Evolutionary conservation across 805 yeast genomes (phyloP), one percentile per base, ranked within the genome.

Genomic region (Lipomyces spencermartinsiae): DNA sequence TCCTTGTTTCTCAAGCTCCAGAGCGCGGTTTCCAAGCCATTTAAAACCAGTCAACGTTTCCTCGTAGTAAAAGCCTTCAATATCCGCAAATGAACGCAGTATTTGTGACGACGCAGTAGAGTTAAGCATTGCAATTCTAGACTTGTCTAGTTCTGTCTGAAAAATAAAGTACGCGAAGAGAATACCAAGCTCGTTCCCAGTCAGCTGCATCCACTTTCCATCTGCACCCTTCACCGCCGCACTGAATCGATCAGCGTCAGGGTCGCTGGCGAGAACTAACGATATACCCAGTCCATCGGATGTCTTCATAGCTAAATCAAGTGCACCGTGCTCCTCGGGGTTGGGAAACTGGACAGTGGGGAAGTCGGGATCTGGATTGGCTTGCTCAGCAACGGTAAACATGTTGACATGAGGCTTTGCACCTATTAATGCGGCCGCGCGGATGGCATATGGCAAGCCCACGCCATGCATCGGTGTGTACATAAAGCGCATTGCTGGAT

Each of bases 401-500:
- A 83, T 66, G 16, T 74, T 10, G 72, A 56, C 69, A 76, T 79
- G 56, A 76, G 76, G 39, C 2, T 74, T 75, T 2, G 80, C 75
- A 0, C 80, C 83, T 25, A 85, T 75, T 10, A 80, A 72, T 8
- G 76, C 69, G 39, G 84, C 75, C 0, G 86, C 80, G 56, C 80
- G 76, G 3, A 76, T 74, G 54, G 90, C 87, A 33, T 87, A 84
- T 57, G 87, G 88, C 33, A 82, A 80, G 0, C 99, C 99, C 7
- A 94, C 97, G 9, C 99, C 99, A 77, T 94, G 98, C 89, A 94
- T 88, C 29, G 98, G 97, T 0, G 98, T 94, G 76, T 94, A 94
- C 0, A 93, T 91, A 66, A 89, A 87, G 65, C 84, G 80, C 67
- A 76, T 75, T 80, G 59, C 1, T 79, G 58, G 58, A 14, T 14